Percentiles rank a stretch among this genome's conserved stretches.
Conservation (phyloP, 2,329 filamentous ascomycete genomes). For the Fusarium haematococcum region DNA sequence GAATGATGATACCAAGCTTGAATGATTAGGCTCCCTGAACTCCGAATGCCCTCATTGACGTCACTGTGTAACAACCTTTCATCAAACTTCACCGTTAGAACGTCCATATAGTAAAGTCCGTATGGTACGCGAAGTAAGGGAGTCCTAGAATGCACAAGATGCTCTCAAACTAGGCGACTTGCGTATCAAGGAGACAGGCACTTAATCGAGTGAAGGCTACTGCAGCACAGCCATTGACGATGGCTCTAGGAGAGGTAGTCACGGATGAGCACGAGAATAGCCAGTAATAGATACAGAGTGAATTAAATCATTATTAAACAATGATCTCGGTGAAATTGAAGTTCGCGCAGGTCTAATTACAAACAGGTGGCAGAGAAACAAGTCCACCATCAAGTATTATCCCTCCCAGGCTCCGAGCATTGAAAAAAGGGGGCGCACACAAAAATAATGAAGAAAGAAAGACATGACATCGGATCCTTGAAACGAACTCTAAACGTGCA, state of each 20-base stretch:
- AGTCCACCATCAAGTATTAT: conserved; percentile 14
- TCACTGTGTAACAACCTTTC: neutral
- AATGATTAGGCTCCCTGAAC: neutral
- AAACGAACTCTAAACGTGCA: neutral
- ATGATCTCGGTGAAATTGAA: conserved; percentile 22
- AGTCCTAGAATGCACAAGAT: neutral
- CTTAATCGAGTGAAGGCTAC: neutral
- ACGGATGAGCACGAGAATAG: neutral
- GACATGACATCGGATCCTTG: neutral
- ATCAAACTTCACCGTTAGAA: neutral
- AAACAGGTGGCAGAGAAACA: conserved; percentile 20
- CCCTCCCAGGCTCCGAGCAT: neutral
- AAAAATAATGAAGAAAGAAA: conserved; percentile 21
- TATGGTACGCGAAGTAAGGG: accelerated
- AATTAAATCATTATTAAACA: conserved; percentile 13
- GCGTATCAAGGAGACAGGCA: neutral
- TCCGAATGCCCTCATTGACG: neutral
- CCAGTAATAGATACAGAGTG: conserved; percentile 15
- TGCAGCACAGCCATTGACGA: neutral
- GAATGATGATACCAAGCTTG: neutral
- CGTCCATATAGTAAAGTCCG: neutral
- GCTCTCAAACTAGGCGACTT: neutral
- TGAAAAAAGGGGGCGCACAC: neutral
- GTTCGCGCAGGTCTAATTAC: conserved; percentile 26
- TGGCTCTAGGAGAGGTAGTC: neutral